Conservation (phyloP, 2,329 filamentous ascomycete genomes). For the Fusarium ambrosium region DNA sequence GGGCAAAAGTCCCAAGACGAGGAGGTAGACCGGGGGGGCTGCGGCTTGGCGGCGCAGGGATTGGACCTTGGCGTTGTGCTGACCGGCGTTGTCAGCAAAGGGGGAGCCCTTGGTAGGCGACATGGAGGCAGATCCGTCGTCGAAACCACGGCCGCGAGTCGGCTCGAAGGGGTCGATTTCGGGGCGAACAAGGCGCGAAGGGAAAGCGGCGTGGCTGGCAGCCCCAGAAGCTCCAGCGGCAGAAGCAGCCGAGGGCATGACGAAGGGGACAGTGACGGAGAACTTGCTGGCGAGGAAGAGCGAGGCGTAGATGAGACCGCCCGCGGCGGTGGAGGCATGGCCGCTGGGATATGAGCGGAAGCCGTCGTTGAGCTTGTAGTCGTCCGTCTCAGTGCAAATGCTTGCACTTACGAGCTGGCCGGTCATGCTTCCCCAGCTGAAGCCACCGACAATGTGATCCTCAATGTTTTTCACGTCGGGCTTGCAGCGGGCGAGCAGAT, state of each 20-base stretch:
- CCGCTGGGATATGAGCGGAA: slow-evolving; percentile 80
- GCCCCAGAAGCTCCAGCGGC: slow-evolving; percentile 68
- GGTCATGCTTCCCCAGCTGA: slow-evolving; percentile 64
- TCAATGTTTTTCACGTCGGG: slow-evolving; percentile 77
- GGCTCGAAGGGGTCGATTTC: slow-evolving; percentile 55
- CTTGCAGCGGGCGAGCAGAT: slow-evolving; percentile 83
- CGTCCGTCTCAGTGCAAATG: slow-evolving; percentile 80
- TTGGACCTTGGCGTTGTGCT: slow-evolving; percentile 52
- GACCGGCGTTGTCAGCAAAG: slow-evolving; percentile 35
- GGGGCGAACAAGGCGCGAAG: slow-evolving; percentile 71
- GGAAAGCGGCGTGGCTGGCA: slow-evolving; percentile 79
- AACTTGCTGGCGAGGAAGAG: slow-evolving; percentile 91
- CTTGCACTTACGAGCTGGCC: slow-evolving; percentile 79
- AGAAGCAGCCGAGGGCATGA: slow-evolving; percentile 63
- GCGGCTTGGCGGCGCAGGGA: slow-evolving; percentile 77
- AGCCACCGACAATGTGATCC: slow-evolving; percentile 73
- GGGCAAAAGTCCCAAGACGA: slow-evolving; percentile 78
- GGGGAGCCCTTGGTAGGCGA: slow-evolving; percentile 40
- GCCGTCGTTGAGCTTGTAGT: slow-evolving; percentile 76
- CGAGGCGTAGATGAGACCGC: slow-evolving; percentile 86
- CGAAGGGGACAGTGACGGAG: slow-evolving; percentile 78
- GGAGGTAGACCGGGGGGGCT: slow-evolving; percentile 83
- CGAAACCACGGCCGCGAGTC: slow-evolving; percentile 33
- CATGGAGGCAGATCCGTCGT: slow-evolving; percentile 38
- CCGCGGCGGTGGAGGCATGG: slow-evolving; percentile 77